Percentiles rank a stretch among this genome's conserved stretches.
phyloP scores from a whole-genome alignment of 2,329 filamentous ascomycete species.

The Fusarium floridanum region DNA sequence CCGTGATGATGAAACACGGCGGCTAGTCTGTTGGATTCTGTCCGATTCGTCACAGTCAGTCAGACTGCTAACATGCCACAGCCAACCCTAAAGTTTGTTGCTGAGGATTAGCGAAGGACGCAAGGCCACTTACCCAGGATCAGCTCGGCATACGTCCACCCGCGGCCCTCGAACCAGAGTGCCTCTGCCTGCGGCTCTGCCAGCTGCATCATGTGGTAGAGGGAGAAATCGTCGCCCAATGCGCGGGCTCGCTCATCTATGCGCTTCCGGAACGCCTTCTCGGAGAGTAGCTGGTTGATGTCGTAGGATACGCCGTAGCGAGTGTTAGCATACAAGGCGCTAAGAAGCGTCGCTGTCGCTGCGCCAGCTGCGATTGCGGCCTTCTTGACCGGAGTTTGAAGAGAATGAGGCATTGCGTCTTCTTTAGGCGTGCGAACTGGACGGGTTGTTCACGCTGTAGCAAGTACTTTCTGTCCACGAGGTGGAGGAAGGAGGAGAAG shows the following conservation, averaged over 20 bases:
- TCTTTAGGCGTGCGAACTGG: background rate
- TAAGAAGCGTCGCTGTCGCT: background rate
- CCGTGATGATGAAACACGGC: background rate
- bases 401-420: background rate
- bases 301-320: background rate
- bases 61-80: background rate
- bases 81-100: background rate
- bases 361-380: background rate
- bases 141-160: background rate
- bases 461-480: background rate
- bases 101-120: background rate
- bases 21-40: background rate
- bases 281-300: background rate
- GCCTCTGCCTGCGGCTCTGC: background rate
- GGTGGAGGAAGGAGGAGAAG: background rate
- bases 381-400: background rate
- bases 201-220: background rate
- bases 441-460: background rate
- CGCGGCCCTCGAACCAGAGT: background rate
- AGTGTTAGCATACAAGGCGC: background rate
- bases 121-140: background rate
- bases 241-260: background rate
- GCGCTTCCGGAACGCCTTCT: background rate
- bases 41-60: background rate
- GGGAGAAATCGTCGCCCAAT: background rate